Evolutionary conservation across 441 rosid species (phyloP).

Genomic region (Raphanus hybrid): DNA sequence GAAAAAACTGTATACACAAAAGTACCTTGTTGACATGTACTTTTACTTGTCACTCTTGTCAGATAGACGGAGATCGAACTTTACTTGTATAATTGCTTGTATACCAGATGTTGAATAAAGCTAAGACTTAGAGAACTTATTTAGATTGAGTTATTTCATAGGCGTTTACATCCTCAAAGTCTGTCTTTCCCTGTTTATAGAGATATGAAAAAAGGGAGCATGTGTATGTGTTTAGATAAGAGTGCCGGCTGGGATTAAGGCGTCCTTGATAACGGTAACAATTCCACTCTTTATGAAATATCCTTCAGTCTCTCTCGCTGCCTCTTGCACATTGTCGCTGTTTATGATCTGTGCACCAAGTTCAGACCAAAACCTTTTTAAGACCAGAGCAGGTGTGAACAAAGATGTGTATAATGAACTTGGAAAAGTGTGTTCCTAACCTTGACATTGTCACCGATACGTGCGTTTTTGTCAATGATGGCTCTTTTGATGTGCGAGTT

Average conservation of each 20-base stretch:
- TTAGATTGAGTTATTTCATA: not conserved
- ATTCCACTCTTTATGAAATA: conserved; percentile 96
- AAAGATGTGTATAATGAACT: conserved; percentile 1
- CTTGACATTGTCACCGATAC: conserved; percentile 90
- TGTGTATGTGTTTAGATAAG: conserved; percentile 48
- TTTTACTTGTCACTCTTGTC: conserved; percentile 6
- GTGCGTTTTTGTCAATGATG: conserved; percentile 92
- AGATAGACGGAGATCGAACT: not conserved
- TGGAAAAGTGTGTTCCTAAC: conserved; percentile 39
- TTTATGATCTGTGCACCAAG: conserved; percentile 66
- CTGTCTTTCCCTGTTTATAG: conserved; percentile 15
- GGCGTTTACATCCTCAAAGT: conserved; percentile 15
- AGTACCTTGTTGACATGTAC: too few species aligned
- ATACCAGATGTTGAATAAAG: not conserved
- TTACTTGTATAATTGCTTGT: not conserved
- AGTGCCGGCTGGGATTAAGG: conserved; percentile 86
- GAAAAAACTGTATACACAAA: conserved; percentile 4
- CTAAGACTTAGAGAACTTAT: not conserved
- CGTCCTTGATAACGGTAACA: conserved; percentile 91
- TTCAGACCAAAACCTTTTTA: not conserved
- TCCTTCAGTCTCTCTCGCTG: conserved; percentile 93
- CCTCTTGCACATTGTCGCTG: conserved; percentile 80
- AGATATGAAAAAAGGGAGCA: not conserved
- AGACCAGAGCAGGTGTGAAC: not conserved
- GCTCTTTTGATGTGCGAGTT: conserved; percentile 86